Percentiles rank a stretch among this genome's conserved stretches.
These are phyloP conservation scores for Oryza glaberrima DNA, from an alignment of 176 grass and related monocot species.

Conservation along the genomic window DNA sequence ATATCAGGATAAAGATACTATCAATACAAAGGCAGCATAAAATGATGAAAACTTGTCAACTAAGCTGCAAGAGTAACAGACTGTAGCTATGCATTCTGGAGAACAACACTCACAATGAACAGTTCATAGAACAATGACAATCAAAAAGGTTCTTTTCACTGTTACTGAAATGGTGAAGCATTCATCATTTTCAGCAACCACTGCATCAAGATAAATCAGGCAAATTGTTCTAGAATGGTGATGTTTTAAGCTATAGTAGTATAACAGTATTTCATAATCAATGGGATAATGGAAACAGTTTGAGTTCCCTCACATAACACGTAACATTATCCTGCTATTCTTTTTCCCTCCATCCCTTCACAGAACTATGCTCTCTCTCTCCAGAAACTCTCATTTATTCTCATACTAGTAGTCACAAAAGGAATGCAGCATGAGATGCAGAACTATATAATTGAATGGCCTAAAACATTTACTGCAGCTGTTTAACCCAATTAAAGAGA, in stretches of 20 bases:
- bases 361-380: neutral
- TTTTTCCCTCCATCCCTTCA: conserved; percentile 26
- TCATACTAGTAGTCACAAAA: conserved; percentile 11
- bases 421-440: conserved; percentile 2
- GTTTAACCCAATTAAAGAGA: conserved; percentile 12
- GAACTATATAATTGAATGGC: neutral
- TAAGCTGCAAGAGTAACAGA: conserved; percentile 15
- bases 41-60: neutral
- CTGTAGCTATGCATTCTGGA: neutral
- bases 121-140: neutral
- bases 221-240: conserved; percentile 3
- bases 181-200: conserved; percentile 17
- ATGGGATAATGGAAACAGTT: neutral
- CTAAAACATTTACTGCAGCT: neutral
- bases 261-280: neutral
- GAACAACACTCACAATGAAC: conserved; percentile 2
- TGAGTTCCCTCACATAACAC: neutral
- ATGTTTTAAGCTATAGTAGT: neutral
- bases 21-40: conserved; percentile 21
- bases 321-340: neutral
- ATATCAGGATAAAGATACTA: conserved; percentile 44
- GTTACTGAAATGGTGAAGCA: conserved; percentile 21
- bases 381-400: neutral
- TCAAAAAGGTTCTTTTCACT: conserved; percentile 14
- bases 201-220: conserved; percentile 1